Percentiles rank a stretch among this genome's conserved stretches.
phyloP scores from a whole-genome alignment of 441 rosid genomes.

The Aquilaria agallochum region DNA sequence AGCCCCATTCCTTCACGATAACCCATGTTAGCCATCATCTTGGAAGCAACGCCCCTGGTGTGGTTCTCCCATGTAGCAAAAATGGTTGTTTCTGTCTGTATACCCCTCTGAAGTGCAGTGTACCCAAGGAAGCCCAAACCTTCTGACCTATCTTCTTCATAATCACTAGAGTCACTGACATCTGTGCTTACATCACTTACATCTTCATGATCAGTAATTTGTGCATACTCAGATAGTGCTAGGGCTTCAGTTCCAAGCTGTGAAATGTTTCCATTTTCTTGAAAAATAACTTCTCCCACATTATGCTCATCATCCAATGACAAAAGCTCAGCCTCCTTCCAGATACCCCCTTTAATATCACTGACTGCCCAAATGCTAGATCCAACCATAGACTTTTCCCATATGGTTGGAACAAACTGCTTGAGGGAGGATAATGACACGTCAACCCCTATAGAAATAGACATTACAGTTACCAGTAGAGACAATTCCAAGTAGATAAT shows the following conservation, averaged over 20 bases:
- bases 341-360: conserved; percentile 49
- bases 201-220: conserved; percentile 54
- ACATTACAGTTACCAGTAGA: conserved; percentile 14
- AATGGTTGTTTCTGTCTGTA: conserved; percentile 72
- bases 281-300: conserved; percentile 72
- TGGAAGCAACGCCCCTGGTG: conserved; percentile 92
- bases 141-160: conserved; percentile 48
- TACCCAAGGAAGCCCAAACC: conserved; percentile 74
- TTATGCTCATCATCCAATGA: conserved; percentile 75
- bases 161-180: conserved; percentile 54
- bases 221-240: conserved; percentile 57
- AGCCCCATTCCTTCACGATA: conserved; percentile 94
- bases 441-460: conserved; percentile 58
- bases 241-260: conserved; percentile 59
- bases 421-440: conserved; percentile 68
- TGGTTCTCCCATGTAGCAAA: conserved; percentile 98
- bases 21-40: conserved; percentile 98
- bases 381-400: conserved; percentile 84
- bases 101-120: conserved; percentile 51
- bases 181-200: conserved; percentile 55
- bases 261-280: conserved; percentile 61
- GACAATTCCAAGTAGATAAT: conserved; percentile 8
- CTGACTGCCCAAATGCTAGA: conserved; percentile 75
- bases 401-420: conserved; percentile 51
- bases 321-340: conserved; percentile 92